Evolutionary conservation across 768 basidiomycete species (phyloP).

Genomic region (Lyophyllum decastes): DNA sequence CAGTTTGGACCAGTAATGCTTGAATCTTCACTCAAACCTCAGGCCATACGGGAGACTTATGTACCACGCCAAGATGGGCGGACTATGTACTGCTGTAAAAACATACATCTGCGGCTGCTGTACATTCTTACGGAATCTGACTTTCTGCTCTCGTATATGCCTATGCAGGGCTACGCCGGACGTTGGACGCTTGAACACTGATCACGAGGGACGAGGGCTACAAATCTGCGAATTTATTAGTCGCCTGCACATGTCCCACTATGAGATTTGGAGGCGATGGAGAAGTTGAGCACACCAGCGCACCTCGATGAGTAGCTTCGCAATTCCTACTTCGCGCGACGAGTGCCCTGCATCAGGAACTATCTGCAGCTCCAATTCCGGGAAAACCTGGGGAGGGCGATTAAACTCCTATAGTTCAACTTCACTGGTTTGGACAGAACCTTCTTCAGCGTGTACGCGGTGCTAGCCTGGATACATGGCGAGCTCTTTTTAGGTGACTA

Average conservation of each 20-base stretch:
- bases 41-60: no score
- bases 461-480: conserved; percentile 56
- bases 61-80: no score
- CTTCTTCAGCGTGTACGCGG: conserved; percentile 81
- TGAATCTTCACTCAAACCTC: no score
- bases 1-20: no score
- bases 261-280: background rate
- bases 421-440: conserved; percentile 21
- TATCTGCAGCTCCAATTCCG: conserved; percentile 72
- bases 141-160: no score
- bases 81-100: no score
- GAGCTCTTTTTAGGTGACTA: background rate
- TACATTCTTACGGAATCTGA: no score
- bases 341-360: conserved; percentile 90
- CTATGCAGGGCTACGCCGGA: no score
- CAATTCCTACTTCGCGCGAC: conserved; percentile 69
- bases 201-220: background rate
- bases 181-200: background rate
- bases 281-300: conserved; percentile 10
- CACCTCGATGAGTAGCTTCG: conserved; percentile 73
- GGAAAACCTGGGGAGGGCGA: conserved; percentile 53
- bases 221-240: conserved; percentile 42
- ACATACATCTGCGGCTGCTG: no score
- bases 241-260: conserved; percentile 29
- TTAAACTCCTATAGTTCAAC: background rate